Evolutionary conservation across 2,329 filamentous ascomycete genomes (phyloP), one percentile per base, ranked within the genome.

Genomic region (Cladosporium cucumerinum): DNA sequence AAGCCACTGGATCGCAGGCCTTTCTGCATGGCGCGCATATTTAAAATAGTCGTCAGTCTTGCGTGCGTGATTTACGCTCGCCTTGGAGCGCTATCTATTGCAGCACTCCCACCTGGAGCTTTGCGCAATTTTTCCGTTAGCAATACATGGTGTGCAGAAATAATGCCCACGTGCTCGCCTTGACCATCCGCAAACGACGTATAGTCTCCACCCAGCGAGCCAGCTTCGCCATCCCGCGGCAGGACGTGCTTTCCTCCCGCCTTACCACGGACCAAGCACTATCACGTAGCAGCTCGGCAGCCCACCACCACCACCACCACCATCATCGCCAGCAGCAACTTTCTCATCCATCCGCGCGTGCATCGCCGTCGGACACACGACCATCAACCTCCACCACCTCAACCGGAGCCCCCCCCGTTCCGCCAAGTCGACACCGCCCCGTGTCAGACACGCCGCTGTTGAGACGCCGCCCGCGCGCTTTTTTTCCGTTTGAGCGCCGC

Each of bases 161-260:
- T n/a, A 10, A n/a, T 54, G 51, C 25, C 26, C 51, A 54, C 51
- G 51, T 54, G 51, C 30, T 14, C 14, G 26, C 51, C 51, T 54
- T 28, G 51, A 32, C 51, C 51, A 28, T 54, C 21, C 51, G 51
- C 25, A 54, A 54, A n/a, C 51, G 51, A 54, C 25, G 30, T 30
- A 54, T 14, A 28, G 51, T 54, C 51, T 54, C 51, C 51, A 54
- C 51, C 28, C n/a, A 34, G 30, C 30, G 10, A n/a, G 5, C 30
- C 30, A 46, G 39, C n/a, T n/a, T 46, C 39, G 49, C 49, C 49
- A 30, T 52, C 49, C 49, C 49, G 49, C 49, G 26, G 49, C 14
- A 54, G 51, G 25, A 28, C 51, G 51, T 54, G 51, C 51, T 54
- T 54, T 28, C 51, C 51, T 54, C n/a, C 51, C 51, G 51, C 51